Evolutionary conservation across 768 basidiomycete genomes (phyloP), one percentile per base, ranked within the genome.

Genomic region (Galerina marginata): DNA sequence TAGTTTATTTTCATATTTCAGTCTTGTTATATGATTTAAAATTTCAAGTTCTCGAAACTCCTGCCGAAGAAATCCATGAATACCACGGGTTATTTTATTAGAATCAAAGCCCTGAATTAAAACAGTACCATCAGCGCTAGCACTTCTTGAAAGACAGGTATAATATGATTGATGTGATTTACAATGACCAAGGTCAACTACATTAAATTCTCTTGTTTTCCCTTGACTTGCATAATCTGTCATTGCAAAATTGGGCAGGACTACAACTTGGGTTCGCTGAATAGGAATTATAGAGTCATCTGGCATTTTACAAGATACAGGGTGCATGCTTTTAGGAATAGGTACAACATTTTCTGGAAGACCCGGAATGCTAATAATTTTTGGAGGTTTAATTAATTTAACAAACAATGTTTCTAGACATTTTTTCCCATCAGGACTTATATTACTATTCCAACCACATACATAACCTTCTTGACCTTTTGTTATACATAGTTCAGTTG

Each of bases 291-390:
- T 52, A 10, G 69, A 57, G 58, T 68, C 69, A 61, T 67, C 58
- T 37, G 69, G 66, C 25, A 71, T 57, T 9, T 54, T 23, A 59
- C 65, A 64, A 29, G n/a, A 26, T 2, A 65, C 54, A 47, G 20
- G 23, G 2, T 39, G 62, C 9, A 58, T 63, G 0, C 48, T 37
- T 33, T 36, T 56, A 0, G 54, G 23, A 4, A 74, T 43, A 12
- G 75, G 76, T 6, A 78, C 73, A 3, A 77, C 73, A 71, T 76
- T 75, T 1, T 29, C 5, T 4, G 73, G 74, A 9, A 78, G 56
- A 12, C 62, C 63, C 3, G 65, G 61, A 5, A 78, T 39, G 14
- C 73, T 23, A 2, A 76, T 62, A 14, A 36, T 14, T 39, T 56
- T 56, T 4, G 71, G 68, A 10, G 71, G 72, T 45, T 68, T 64